Evolutionary conservation across 1,139 yeast genomes (phyloP).

Genomic region (Saccharomyces hybrid): DNA sequence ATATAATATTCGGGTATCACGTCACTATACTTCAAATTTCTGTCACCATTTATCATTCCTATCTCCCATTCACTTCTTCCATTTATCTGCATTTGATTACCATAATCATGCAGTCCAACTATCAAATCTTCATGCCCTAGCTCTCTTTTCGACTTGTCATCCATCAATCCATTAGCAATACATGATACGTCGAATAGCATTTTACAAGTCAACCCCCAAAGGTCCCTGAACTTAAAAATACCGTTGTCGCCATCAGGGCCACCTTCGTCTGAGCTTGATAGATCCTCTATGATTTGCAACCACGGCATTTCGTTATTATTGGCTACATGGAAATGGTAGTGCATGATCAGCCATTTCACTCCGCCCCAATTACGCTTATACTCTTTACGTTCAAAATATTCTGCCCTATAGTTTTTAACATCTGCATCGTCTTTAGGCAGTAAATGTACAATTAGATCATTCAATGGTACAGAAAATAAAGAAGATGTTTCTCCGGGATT

Average conservation of each 20-base stretch:
- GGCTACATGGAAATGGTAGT: conserved; percentile 50
- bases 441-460: conserved; percentile 42
- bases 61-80: conserved; percentile 38
- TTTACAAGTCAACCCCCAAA: conserved; percentile 91
- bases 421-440: conserved; percentile 14
- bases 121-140: conserved; percentile 64
- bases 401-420: conserved; percentile 18
- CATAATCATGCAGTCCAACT: conserved; percentile 45
- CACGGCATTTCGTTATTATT: conserved; percentile 52
- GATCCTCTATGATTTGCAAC: conserved; percentile 52
- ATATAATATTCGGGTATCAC: conserved; percentile 31
- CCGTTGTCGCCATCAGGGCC: conserved; percentile 29
- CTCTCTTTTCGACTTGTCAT: conserved; percentile 8
- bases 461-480: conserved; percentile 59
- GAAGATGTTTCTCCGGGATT: conserved; percentile 70
- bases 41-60: conserved; percentile 34
- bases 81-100: conserved; percentile 38
- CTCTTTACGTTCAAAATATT: conserved; percentile 33
- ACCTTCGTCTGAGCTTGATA: conserved; percentile 47
- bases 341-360: conserved; percentile 54
- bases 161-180: conserved; percentile 37
- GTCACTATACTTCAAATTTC: conserved; percentile 43
- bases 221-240: conserved; percentile 42
- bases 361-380: conserved; percentile 53
- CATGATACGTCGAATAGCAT: conserved; percentile 71